A percentile compares a stretch with the other conserved stretches of the same genome.
phyloP scores from a whole-genome alignment of 2,329 filamentous ascomycete genomes.

The Aspergillus calidoustus region DNA sequence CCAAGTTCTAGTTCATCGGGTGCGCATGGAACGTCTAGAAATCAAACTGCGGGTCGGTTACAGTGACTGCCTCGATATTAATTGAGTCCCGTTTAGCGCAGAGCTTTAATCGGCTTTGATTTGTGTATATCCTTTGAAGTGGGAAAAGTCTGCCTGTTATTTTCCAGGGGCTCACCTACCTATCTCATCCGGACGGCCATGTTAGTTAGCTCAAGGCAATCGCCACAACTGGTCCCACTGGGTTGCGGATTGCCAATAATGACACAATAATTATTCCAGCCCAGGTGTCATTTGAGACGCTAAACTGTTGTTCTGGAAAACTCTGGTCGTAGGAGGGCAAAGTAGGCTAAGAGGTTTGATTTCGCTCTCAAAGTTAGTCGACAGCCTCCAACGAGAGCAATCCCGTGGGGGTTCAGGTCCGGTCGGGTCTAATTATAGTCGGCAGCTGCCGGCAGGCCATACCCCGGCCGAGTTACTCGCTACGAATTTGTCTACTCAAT shows the following conservation, averaged over 20 bases:
- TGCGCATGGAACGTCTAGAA: neutral
- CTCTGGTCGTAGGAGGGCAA: neutral
- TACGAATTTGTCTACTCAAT: neutral
- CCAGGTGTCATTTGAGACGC: neutral
- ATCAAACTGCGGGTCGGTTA: neutral
- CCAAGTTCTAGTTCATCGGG: neutral
- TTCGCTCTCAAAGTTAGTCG: neutral
- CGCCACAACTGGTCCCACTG: conserved; percentile 15
- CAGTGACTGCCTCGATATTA: neutral
- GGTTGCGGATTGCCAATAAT: neutral
- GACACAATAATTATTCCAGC: neutral
- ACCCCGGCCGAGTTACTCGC: neutral
- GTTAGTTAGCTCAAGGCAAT: conserved; percentile 10
- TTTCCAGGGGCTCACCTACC: neutral
- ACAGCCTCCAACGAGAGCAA: neutral
- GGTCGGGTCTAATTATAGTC: neutral
- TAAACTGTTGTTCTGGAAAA: neutral
- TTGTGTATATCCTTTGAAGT: neutral
- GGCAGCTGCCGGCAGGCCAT: no score
- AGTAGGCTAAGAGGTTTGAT: neutral
- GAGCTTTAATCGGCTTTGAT: neutral
- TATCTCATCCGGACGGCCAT: conserved; percentile 5
- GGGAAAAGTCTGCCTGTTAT: neutral
- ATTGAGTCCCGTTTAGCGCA: neutral
- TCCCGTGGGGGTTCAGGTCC: neutral